Base-by-base conservation (phyloP, 495 filamentous ascomycete genomes). In the Aspergillus conjunctus region DNA sequence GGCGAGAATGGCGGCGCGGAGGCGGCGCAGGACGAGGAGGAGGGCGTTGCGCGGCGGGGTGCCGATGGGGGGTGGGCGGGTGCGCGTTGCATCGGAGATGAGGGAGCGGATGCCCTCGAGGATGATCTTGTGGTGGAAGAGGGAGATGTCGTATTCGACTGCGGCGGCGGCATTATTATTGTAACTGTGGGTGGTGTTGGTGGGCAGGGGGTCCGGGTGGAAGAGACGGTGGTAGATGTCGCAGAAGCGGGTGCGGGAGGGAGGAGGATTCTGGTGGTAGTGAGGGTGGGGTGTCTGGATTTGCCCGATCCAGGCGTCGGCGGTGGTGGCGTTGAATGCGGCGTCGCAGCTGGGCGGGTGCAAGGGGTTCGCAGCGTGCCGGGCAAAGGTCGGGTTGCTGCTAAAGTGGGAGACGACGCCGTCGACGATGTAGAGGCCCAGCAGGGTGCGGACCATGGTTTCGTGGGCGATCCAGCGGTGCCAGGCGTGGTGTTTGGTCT, bases 371-470 rank as follows among this genome's bases (percentile, higher is more conserved):
- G 51, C 51, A 3, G 51, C 32, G 20, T 54, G 51, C 15, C 51
- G 51, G 10, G 51, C 51, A 41, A 54, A 54, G 7, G 51, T 54
- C 33, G 51, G 51, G 22, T 54, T 54, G 6, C 51, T 33, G 17
- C 51, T 54, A 14, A 54, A 54, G n/a, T 54, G 51, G 15, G 51
- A 54, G 7, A 54, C 51, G 31, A 43, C 51, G 7, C 51, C 51
- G 17, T 54, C 51, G 0, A 54, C 51, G 32, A 54, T 54, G 26
- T 54, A 54, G 4, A 54, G 14, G 5, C 51, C 32, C 7, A 54
- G 51, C 10, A 54, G 18, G 0, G 51, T 54, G 15, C 51, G 51
- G 18, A 54, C 6, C 31, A 41, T 41, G 32, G 51, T 54, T 34
- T 54, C 51, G 18, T 54, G 51, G 15, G 51, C 51, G 32, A 54